phyloP scores from a whole-genome alignment of 2,329 filamentous ascomycete species.

The Stagonosporopsis rhizophila region DNA sequence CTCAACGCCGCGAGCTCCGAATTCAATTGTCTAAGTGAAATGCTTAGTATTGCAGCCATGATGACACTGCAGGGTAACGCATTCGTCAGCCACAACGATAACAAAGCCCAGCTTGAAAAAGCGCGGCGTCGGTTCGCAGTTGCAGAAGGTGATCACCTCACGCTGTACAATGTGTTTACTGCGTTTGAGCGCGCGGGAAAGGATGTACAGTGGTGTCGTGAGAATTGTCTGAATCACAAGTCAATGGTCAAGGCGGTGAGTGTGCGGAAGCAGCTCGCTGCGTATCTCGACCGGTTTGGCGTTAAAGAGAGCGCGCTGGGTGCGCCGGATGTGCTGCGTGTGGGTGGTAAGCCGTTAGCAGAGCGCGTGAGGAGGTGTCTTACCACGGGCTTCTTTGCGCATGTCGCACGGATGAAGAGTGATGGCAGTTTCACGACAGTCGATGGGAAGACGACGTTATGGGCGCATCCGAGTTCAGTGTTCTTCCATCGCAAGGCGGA shows the following conservation, averaged over 20 bases:
- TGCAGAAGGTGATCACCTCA: slow-evolving; percentile 93
- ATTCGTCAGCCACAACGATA: slow-evolving; percentile 81
- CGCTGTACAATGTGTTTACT: slow-evolving; percentile 91
- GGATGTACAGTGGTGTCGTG: slow-evolving; percentile 84
- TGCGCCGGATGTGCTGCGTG: slow-evolving; percentile 45
- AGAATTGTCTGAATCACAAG: slow-evolving; percentile 88
- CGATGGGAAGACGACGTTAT: slow-evolving; percentile 76
- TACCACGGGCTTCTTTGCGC: slow-evolving; percentile 88
- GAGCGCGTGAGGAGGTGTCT: slow-evolving; percentile 85
- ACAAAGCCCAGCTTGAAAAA: slow-evolving; percentile 76
- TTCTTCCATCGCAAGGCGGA: slow-evolving; percentile 97
- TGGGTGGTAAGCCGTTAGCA: slow-evolving; percentile 59
- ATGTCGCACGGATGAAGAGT: slow-evolving; percentile 90
- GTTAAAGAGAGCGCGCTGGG: slow-evolving; percentile 63
- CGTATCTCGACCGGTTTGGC: slow-evolving; percentile 86
- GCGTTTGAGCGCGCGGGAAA: slow-evolving; percentile 83
- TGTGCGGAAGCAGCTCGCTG: slow-evolving; percentile 83
- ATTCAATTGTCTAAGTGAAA: slow-evolving; percentile 82
- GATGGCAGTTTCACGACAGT: slow-evolving; percentile 90
- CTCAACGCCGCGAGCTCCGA: slow-evolving; percentile 68
- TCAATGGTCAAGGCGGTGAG: slow-evolving; percentile 81
- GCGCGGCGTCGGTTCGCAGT: slow-evolving; percentile 83
- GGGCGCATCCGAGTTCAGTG: slow-evolving; percentile 89
- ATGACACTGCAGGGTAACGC: slow-evolving; percentile 81
- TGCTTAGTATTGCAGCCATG: slow-evolving; percentile 94